phyloP scores from a whole-genome alignment of 1,139 yeast genomes.

The Kurtzmaniella quercitrusa region DNA sequence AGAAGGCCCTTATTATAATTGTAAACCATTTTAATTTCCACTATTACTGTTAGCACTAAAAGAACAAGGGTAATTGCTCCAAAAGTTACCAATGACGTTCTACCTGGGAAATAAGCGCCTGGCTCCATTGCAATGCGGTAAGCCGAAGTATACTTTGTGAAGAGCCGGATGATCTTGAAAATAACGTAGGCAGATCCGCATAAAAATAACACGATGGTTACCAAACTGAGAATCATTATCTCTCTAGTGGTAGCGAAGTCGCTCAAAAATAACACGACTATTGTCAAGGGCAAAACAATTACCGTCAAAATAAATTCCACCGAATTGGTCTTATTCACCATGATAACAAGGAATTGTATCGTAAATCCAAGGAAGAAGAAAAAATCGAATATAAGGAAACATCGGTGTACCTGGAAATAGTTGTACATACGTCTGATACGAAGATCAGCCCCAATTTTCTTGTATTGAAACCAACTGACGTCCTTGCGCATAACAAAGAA shows the following conservation, averaged over 20 bases:
- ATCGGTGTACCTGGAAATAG: constrained; percentile 39
- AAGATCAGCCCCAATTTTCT: constrained; percentile 49
- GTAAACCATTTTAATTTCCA: constrained; percentile 30
- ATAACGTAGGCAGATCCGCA: constrained; percentile 48
- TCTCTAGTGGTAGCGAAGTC: constrained; percentile 41
- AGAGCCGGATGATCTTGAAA: constrained; percentile 48
- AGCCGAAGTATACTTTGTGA: constrained; percentile 38
- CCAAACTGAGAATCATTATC: constrained; percentile 21
- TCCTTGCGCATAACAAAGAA: constrained; percentile 34
- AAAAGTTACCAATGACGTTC: constrained; percentile 45
- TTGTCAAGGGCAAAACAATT: constrained; percentile 46
- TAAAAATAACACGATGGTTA: constrained; percentile 29
- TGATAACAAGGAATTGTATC: constrained; percentile 49
- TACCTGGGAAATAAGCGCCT: constrained; percentile 43
- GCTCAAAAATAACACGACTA: constrained; percentile 34
- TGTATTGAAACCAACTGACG: constrained; percentile 49
- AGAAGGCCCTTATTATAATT: constrained; percentile 42
- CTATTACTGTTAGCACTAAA: constrained; percentile 31
- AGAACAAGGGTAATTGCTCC: constrained; percentile 45
- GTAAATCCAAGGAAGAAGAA: constrained; percentile 54
- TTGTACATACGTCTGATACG: constrained; percentile 37
- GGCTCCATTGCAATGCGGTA: constrained; percentile 17
- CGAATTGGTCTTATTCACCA: constrained; percentile 35
- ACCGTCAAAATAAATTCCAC: constrained; percentile 49
- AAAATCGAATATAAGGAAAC: constrained; percentile 43